A percentile compares a stretch with the other conserved stretches of the same genome.
phyloP scores from a whole-genome alignment of 2,329 filamentous ascomycete species.

The Colletotrichum tropicale region DNA sequence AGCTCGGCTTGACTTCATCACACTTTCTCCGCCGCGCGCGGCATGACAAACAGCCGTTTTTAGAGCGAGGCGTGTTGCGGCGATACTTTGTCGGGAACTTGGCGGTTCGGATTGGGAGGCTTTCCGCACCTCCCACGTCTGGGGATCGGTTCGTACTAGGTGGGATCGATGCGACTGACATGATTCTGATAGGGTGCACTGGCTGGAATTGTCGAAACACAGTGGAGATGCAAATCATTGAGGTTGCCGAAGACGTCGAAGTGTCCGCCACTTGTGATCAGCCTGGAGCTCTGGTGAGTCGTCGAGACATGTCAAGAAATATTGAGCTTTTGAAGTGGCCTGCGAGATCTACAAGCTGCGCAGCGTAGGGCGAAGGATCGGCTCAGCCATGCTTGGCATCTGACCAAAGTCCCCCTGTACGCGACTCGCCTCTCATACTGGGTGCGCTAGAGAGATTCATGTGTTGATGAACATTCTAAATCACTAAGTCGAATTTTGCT shows the following conservation, averaged over 20 bases:
- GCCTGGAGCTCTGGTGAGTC: neutral
- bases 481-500: too few relatives aligned
- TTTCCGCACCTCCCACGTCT: neutral
- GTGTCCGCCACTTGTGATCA: rapidly evolving
- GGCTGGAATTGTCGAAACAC: neutral
- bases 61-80: neutral
- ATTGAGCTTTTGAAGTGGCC: neutral
- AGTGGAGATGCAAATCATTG: neutral
- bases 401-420: neutral
- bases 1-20: neutral
- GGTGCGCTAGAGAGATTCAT: too few relatives aligned
- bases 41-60: neutral
- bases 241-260: neutral
- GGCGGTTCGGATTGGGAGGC: neutral
- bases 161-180: neutral
- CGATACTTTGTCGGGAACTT: neutral
- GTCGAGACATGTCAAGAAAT: neutral
- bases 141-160: neutral
- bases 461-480: too few relatives aligned
- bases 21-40: neutral
- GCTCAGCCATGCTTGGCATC: neutral
- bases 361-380: neutral
- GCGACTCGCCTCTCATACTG: too few relatives aligned
- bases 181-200: neutral
- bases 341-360: neutral